These are phyloP conservation scores for Tuber microsphaerosporum DNA, from an alignment of 495 filamentous ascomycete genomes.

Conservation along the genomic window DNA sequence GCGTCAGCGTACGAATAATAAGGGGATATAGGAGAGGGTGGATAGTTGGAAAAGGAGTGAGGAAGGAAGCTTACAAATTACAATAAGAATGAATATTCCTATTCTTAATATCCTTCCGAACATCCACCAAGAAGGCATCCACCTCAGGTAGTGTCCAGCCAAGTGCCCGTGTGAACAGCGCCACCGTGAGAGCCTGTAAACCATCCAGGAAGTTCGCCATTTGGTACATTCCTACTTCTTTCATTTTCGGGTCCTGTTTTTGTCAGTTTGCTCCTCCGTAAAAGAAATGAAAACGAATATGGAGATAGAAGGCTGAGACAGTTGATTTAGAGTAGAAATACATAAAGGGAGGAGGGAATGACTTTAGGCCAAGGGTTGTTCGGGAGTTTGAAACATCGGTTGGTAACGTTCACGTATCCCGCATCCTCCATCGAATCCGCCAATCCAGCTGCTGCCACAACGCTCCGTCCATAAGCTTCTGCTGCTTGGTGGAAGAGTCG, in stretches of 20 bases:
- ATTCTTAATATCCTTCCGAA: slow-evolving; percentile 41
- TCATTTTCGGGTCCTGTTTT: slow-evolving; percentile 23
- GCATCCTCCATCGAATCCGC: slow-evolving; percentile 19
- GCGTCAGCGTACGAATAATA: neutral
- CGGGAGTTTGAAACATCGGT: slow-evolving; percentile 16
- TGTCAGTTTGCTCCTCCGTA: neutral
- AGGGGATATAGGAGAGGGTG: neutral
- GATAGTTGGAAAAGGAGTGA: neutral
- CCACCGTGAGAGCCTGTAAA: slow-evolving; percentile 43
- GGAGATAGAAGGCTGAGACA: too few species aligned
- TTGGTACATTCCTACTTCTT: slow-evolving; percentile 43
- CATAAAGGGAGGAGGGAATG: neutral
- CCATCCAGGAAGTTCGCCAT: slow-evolving; percentile 42
- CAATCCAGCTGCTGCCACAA: slow-evolving; percentile 15
- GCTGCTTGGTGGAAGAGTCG: slow-evolving; percentile 13
- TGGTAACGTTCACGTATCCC: slow-evolving; percentile 22
- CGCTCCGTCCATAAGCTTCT: slow-evolving; percentile 16
- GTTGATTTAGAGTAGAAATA: neutral
- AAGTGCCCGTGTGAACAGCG: slow-evolving; percentile 39
- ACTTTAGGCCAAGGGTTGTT: slow-evolving; percentile 26
- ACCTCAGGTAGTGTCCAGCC: slow-evolving; percentile 42
- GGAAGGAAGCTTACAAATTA: slow-evolving; percentile 25
- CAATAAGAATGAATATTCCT: slow-evolving; percentile 36
- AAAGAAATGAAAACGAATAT: neutral
- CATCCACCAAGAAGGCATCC: slow-evolving; percentile 37